A percentile compares a stretch with the other conserved stretches of the same genome.
Conservation (phyloP, 169 alveolate genomes). For the Plasmodium inui region DNA sequence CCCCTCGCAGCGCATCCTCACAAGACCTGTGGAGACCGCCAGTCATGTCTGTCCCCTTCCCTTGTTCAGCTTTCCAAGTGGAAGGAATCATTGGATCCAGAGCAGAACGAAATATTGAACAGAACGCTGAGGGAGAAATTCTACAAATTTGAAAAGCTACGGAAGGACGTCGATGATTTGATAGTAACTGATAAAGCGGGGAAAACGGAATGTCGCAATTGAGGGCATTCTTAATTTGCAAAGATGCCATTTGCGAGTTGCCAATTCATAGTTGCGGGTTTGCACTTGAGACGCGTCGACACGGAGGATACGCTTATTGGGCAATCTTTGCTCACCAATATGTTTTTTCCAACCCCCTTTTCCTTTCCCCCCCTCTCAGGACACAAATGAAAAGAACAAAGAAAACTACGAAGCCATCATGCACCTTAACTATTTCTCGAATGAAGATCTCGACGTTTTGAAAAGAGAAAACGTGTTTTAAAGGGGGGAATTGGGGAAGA, state of each 20-base stretch:
- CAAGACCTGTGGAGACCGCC: background rate
- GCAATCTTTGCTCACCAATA: background rate
- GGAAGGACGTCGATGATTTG: constrained; percentile 47
- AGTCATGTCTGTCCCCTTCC: background rate
- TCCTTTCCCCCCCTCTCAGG: constrained; percentile 8
- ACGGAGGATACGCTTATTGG: background rate
- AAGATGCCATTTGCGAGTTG: background rate
- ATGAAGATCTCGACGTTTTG: constrained; percentile 60
- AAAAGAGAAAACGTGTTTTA: constrained; percentile 44
- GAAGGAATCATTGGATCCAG: constrained; percentile 29
- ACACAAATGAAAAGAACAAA: constrained; percentile 23
- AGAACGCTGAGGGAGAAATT: constrained; percentile 19
- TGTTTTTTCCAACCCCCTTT: background rate
- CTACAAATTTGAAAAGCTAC: constrained; percentile 29
- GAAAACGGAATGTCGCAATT: background rate
- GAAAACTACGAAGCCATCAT: constrained; percentile 57
- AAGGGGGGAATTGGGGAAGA: background rate
- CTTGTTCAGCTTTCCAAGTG: constrained; percentile 28
- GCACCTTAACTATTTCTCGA: constrained; percentile 60
- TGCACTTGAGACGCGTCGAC: background rate
- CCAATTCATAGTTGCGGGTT: background rate
- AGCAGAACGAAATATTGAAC: constrained; percentile 46
- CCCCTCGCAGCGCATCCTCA: background rate
- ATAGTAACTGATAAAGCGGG: background rate
- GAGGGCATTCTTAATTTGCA: background rate